A percentile compares a stretch with the other conserved stretches of the same genome.
phyloP scores from a whole-genome alignment of 169 alveolate genomes.

The Besnoitia besnoiti region DNA sequence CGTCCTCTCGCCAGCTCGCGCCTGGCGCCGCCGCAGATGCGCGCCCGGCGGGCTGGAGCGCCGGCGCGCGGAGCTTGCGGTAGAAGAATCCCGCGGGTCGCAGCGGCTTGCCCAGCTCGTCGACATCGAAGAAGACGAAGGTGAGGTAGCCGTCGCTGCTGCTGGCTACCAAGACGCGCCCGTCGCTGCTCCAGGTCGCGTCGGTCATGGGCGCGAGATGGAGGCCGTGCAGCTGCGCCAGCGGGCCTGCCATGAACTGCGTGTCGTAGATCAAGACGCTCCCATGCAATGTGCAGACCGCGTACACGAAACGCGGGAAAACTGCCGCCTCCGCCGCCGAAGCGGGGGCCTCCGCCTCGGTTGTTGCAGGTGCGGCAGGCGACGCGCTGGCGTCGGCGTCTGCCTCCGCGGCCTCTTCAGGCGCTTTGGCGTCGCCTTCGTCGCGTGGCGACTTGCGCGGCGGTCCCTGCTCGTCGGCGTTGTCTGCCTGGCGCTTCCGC shows the following conservation, averaged over 20 bases:
- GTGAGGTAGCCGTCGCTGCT: slow-evolving; percentile 94
- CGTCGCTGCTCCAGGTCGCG: slow-evolving; percentile 92
- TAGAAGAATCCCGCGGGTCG: background rate
- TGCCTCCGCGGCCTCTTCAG: background rate
- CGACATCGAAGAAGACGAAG: slow-evolving; percentile 82
- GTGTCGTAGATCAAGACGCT: slow-evolving; percentile 88
- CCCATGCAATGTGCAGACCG: slow-evolving; percentile 89
- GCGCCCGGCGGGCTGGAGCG: background rate
- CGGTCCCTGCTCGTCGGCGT: background rate
- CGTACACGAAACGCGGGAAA: slow-evolving; percentile 81
- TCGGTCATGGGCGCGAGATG: slow-evolving; percentile 94
- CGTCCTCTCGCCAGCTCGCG: background rate
- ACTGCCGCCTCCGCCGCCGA: slow-evolving; percentile 78
- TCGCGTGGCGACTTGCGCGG: background rate
- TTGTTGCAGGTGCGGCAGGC: background rate
- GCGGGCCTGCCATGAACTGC: slow-evolving; percentile 84
- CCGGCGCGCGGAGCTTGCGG: background rate
- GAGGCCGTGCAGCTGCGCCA: slow-evolving; percentile 89
- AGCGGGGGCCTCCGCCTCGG: slow-evolving; percentile 62
- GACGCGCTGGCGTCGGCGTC: background rate
- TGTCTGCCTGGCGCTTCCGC: background rate
- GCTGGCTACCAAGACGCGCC: slow-evolving; percentile 89
- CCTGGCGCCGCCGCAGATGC: background rate
- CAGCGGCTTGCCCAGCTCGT: slow-evolving; percentile 81
- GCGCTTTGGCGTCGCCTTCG: background rate